These are phyloP conservation scores for Penicillium atrosanguineum DNA, from an alignment of 495 filamentous ascomycete genomes.

Conservation along the genomic window DNA sequence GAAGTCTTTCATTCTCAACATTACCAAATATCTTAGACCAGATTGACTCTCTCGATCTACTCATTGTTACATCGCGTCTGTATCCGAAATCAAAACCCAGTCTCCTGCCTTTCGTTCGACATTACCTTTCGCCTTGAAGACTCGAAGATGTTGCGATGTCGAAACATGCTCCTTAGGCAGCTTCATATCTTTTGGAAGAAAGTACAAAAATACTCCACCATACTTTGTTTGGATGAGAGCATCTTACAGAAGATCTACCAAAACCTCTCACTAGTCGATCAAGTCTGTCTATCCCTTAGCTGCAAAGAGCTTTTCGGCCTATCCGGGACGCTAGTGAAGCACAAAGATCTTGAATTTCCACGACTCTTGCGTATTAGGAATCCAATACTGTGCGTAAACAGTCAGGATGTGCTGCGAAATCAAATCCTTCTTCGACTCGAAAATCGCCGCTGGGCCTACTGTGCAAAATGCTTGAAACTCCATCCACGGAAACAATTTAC, in stretches of 20 bases:
- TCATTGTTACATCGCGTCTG: too few species aligned
- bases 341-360: constrained; percentile 9
- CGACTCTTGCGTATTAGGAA: constrained; percentile 9
- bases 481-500: constrained; percentile 19
- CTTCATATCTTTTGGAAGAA: background rate
- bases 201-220: constrained; percentile 1
- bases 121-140: too few species aligned
- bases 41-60: too few species aligned
- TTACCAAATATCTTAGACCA: too few species aligned
- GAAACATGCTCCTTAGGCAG: too few species aligned
- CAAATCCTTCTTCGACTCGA: constrained; percentile 21
- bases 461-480: constrained; percentile 15
- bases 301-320: constrained; percentile 9
- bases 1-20: too few species aligned
- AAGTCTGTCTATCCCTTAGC: constrained; percentile 15
- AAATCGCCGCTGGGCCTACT: constrained; percentile 17
- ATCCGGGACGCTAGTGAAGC: constrained; percentile 1
- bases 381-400: constrained; percentile 15
- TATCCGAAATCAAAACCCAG: too few species aligned
- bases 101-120: too few species aligned
- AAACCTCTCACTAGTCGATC: constrained; percentile 4
- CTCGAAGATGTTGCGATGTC: too few species aligned
- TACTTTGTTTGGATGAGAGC: background rate
- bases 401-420: constrained; percentile 9
- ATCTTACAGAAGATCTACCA: background rate